Conservation (phyloP, 108 stramenopile genomes). For the Cyclostephanos invisitatus region DNA sequence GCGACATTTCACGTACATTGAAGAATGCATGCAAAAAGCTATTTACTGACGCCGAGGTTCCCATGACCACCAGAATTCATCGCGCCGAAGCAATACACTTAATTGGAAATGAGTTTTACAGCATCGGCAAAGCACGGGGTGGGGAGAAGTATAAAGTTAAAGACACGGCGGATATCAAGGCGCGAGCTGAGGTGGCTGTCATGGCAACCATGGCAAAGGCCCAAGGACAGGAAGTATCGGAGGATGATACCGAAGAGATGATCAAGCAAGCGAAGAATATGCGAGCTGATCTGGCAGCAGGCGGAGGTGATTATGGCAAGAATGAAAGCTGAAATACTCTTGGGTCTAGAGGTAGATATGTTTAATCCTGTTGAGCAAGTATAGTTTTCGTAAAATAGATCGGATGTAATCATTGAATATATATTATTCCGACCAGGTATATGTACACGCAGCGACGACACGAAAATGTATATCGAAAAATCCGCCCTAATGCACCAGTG, state of each 20-base stretch:
- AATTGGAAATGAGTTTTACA: constrained; percentile 71
- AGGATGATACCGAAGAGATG: constrained; percentile 81
- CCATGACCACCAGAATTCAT: constrained; percentile 56
- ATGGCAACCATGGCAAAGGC: constrained; percentile 91
- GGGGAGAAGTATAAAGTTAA: constrained; percentile 46
- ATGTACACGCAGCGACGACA: too few species aligned
- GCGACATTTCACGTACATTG: constrained; percentile 79
- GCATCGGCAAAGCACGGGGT: constrained; percentile 60
- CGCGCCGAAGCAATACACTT: constrained; percentile 77
- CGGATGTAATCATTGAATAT: not conserved
- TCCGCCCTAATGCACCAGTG: too few species aligned
- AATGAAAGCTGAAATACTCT: not conserved
- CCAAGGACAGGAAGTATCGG: constrained; percentile 86
- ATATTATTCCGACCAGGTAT: too few species aligned
- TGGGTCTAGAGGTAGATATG: not conserved
- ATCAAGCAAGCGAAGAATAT: constrained; percentile 71
- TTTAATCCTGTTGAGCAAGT: not conserved
- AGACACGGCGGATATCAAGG: constrained; percentile 71
- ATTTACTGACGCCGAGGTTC: constrained; percentile 73
- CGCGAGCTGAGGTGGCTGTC: constrained; percentile 84
- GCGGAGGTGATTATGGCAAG: constrained; percentile 11
- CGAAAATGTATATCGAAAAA: too few species aligned
- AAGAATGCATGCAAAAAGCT: constrained; percentile 74
- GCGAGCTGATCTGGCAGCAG: constrained; percentile 29
- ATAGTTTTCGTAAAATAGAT: too few species aligned